These are phyloP conservation scores for Neobulgaria alba DNA, from an alignment of 2,329 filamentous ascomycete genomes.

Conservation along the genomic window DNA sequence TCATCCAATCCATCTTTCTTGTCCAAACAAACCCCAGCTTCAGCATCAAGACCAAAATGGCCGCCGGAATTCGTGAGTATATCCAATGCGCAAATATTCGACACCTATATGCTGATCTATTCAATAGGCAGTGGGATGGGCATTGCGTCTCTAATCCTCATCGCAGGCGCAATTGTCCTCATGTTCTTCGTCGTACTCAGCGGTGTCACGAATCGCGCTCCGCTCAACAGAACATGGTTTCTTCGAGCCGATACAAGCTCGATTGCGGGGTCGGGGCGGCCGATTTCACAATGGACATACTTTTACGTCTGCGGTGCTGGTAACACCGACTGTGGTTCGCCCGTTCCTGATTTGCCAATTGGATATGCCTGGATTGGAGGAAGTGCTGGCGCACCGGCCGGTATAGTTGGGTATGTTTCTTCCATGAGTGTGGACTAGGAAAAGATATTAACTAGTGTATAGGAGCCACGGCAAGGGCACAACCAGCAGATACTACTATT, in stretches of 20 bases:
- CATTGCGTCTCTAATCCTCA: constrained; percentile 49
- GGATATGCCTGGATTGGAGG: constrained; percentile 62
- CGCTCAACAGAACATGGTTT: constrained; percentile 75
- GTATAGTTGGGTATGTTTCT: constrained; percentile 42
- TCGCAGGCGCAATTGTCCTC: constrained; percentile 52
- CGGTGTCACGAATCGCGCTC: constrained; percentile 44
- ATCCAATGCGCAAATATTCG: too few species aligned
- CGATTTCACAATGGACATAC: constrained; percentile 77
- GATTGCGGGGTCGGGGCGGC: constrained; percentile 56
- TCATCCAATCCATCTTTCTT: background rate
- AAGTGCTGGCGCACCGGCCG: constrained; percentile 39
- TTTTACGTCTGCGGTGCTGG: constrained; percentile 69
- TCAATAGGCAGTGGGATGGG: constrained; percentile 44
- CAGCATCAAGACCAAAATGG: too few species aligned
- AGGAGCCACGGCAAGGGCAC: constrained; percentile 46
- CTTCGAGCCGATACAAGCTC: constrained; percentile 67
- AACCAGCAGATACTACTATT: constrained; percentile 59
- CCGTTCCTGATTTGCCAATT: constrained; percentile 58
- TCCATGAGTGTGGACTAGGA: background rate
- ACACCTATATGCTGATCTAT: constrained; percentile 6
- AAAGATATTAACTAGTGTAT: background rate
- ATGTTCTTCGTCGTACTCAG: constrained; percentile 59
- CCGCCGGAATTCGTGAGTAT: too few species aligned
- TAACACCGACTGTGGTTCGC: constrained; percentile 54
- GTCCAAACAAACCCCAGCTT: too few species aligned